Base-by-base conservation (phyloP, 257 asterid species). In the Plantago elongata region DNA sequence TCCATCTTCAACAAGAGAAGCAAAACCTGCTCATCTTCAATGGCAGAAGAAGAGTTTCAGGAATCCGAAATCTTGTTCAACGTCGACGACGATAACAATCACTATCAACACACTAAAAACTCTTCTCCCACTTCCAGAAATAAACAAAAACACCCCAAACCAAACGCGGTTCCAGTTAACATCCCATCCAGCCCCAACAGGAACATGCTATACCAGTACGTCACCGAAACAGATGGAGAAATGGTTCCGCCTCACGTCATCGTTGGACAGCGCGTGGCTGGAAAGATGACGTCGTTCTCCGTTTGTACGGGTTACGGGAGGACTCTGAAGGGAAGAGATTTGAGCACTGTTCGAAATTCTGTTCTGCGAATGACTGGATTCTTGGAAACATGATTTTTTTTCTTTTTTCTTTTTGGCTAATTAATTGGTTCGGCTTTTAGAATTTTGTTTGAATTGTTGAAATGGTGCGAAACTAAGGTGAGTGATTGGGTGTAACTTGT, bases 161-260 rank as follows among this genome's bases (percentile, higher is more conserved):
- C 27, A 22, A 22, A 22, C 27, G 27, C 27, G 27, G 27, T 22
- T 22, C 27, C 27, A 22, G 27, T 22, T 22, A 22, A 22, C 27
- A 22, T 22, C 2, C 27, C 27, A 22, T 22, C 40, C 40, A 5
- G 40, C 54, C 69, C 50, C 30, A n/a, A 55, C 22, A 22, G 27
- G 27, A 22, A 22, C 27, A 22, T 22, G 27, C 27, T 22, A 1
- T 22, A 22, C 27, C 27, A 22, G 27, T 22, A 22, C 27, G 27
- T 22, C 27, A 2, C 27, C 27, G 27, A 22, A 22, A 1, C 27
- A 22, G 75, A 66, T 17, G 77, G 74, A 2, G 97, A 90, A 60
- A 77, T 90, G 72, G 85, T 81, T 65, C 95, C 97, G 17, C 97
- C 97, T 4, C 95, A 90, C 45, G 77, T 87, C 15, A 83, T 85